These are phyloP conservation scores for Arxiozyma bovina DNA, from an alignment of 1,139 yeast genomes.

Conservation along the genomic window DNA sequence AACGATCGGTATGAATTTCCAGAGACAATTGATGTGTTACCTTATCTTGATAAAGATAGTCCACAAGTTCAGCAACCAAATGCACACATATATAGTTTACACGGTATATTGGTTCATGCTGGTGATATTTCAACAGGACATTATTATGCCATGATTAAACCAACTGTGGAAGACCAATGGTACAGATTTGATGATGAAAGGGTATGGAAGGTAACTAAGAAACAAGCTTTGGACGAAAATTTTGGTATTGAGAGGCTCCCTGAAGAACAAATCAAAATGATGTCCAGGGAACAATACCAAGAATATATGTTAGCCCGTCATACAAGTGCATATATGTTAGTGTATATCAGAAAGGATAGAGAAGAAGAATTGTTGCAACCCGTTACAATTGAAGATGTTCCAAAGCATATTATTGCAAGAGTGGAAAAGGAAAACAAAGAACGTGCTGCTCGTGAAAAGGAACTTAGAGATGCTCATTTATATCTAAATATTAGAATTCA, in stretches of 20 bases:
- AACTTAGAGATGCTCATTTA: slow-evolving; percentile 70
- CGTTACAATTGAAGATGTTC: slow-evolving; percentile 51
- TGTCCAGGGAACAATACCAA: slow-evolving; percentile 53
- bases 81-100: slow-evolving; percentile 72
- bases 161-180: slow-evolving; percentile 67
- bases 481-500: slow-evolving; percentile 55
- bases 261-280: slow-evolving; percentile 39
- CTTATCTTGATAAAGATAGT: slow-evolving; percentile 59
- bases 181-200: slow-evolving; percentile 89
- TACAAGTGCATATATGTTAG: slow-evolving; percentile 95
- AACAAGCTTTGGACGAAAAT: slow-evolving; percentile 85
- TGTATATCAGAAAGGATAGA: slow-evolving; percentile 65
- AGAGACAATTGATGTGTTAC: slow-evolving; percentile 67
- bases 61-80: slow-evolving; percentile 40
- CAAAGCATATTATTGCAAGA: slow-evolving; percentile 58
- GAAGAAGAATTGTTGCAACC: slow-evolving; percentile 52
- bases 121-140: slow-evolving; percentile 97
- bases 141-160: slow-evolving; percentile 88
- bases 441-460: slow-evolving; percentile 47
- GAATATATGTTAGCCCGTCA: slow-evolving; percentile 63
- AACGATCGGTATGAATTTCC: slow-evolving; percentile 92
- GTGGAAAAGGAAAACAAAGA: slow-evolving; percentile 55
- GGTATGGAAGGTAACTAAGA: slow-evolving; percentile 76
- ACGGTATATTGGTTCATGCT: slow-evolving; percentile 90
- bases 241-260: slow-evolving; percentile 68